Conservation (phyloP, 495 filamentous ascomycete species). For the Cryomyces minteri region DNA sequence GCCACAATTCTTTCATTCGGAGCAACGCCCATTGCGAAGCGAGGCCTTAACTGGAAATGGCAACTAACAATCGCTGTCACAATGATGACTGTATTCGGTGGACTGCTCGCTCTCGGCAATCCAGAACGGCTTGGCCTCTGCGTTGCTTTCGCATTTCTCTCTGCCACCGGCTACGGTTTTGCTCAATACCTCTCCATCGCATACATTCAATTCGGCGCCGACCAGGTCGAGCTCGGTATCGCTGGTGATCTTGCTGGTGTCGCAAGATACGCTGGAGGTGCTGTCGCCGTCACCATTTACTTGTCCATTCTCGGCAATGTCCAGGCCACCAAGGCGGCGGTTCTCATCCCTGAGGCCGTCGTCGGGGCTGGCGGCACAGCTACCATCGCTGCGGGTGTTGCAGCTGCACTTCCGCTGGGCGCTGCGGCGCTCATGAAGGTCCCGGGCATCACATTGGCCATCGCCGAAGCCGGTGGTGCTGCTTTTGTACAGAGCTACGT, state of each 20-base stretch:
- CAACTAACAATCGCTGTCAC: constrained; percentile 8
- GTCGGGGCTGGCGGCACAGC: constrained; percentile 9
- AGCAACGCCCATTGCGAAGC: neutral
- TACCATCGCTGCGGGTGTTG: neutral
- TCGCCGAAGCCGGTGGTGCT: constrained; percentile 5
- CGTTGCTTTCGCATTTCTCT: constrained; percentile 9
- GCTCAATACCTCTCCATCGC: constrained; percentile 16
- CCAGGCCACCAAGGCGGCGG: neutral
- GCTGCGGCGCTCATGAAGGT: constrained; percentile 3
- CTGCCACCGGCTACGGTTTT: constrained; percentile 15
- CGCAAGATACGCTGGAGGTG: constrained; percentile 18
- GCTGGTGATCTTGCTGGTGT: constrained; percentile 13
- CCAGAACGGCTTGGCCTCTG: constrained; percentile 7
- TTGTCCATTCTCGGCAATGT: constrained; percentile 10
- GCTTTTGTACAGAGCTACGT: constrained; percentile 9
- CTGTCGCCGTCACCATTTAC: constrained; percentile 14
- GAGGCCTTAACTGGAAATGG: constrained; percentile 9
- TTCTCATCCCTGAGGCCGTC: constrained; percentile 8
- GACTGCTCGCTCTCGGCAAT: constrained; percentile 12
- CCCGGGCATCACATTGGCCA: constrained; percentile 2
- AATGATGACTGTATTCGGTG: constrained; percentile 13
- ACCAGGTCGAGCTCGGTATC: constrained; percentile 17
- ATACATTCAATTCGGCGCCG: constrained; percentile 16
- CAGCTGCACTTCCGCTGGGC: constrained; percentile 8
- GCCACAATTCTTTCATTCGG: constrained; percentile 13